Evolutionary conservation across 345 rosid genomes (phyloP).

Genomic region (Ceriops tagal): DNA sequence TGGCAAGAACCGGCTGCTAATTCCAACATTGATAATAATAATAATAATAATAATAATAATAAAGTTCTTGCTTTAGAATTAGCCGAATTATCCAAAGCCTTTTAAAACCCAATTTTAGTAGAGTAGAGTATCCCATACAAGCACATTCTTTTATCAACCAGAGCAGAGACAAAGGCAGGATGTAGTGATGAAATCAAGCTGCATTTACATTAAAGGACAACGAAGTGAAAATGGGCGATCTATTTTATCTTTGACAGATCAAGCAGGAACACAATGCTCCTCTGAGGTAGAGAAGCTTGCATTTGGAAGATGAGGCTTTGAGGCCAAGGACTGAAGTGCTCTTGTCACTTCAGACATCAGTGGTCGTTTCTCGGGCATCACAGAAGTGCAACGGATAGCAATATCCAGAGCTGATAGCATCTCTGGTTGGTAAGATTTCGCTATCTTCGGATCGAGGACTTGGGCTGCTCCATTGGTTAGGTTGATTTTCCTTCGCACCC

Average conservation of each 20-base stretch:
- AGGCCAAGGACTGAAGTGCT: slow-evolving; percentile 49
- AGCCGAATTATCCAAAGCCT: neutral
- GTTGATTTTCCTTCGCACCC: slow-evolving; percentile 90
- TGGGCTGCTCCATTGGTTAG: slow-evolving; percentile 59
- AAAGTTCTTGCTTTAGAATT: neutral
- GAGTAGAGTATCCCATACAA: slow-evolving; percentile 8
- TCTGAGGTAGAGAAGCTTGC: slow-evolving; percentile 24
- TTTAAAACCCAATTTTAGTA: neutral
- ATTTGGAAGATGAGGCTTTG: slow-evolving; percentile 20
- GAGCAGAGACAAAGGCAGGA: neutral
- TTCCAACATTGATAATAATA: neutral
- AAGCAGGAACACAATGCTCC: slow-evolving; percentile 20
- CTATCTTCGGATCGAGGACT: slow-evolving; percentile 69
- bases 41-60: neutral
- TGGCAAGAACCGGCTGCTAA: no score
- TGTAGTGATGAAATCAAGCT: slow-evolving; percentile 12
- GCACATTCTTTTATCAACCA: neutral
- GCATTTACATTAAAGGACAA: slow-evolving; percentile 13
- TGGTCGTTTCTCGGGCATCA: slow-evolving; percentile 79
- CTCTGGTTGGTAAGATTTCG: slow-evolving; percentile 40
- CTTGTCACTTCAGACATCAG: slow-evolving; percentile 60
- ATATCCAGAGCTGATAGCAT: slow-evolving; percentile 71
- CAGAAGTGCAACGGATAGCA: slow-evolving; percentile 71
- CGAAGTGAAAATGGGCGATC: neutral
- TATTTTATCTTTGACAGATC: neutral